Percentiles rank a stretch among this genome's conserved stretches.
Evolutionary conservation across 345 rosid species (phyloP).

Genomic region (Ailanthus altissimus): DNA sequence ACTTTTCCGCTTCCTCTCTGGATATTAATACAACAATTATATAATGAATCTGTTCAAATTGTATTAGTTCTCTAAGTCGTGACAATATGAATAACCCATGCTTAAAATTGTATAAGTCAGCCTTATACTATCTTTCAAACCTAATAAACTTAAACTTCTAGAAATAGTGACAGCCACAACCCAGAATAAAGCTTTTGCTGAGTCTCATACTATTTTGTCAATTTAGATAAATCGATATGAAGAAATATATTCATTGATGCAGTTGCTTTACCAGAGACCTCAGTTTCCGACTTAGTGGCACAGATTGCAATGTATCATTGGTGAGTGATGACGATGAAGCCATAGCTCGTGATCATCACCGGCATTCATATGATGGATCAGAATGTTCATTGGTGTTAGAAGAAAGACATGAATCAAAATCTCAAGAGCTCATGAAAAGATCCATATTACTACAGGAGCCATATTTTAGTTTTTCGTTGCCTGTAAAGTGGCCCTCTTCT

Average conservation of each 20-base stretch:
- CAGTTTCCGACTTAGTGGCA: slow-evolving; percentile 34
- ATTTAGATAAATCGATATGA: neutral
- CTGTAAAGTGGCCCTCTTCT: neutral
- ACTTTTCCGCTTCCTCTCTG: neutral
- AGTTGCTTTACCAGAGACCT: slow-evolving; percentile 37
- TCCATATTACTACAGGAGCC: slow-evolving; percentile 6
- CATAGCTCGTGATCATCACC: neutral
- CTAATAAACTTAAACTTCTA: neutral
- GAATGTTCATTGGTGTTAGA: slow-evolving; percentile 19
- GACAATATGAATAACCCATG: neutral
- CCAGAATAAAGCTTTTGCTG: neutral
- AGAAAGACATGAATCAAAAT: slow-evolving; percentile 23
- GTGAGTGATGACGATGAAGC: slow-evolving; percentile 31
- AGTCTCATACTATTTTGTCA: neutral
- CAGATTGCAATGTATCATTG: slow-evolving; percentile 31
- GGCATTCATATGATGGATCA: slow-evolving; percentile 6
- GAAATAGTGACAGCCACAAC: neutral
- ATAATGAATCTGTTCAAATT: neutral
- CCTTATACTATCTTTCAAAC: neutral
- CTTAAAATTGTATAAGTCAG: neutral
- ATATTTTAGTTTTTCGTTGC: neutral
- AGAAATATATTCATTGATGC: slow-evolving; percentile 7
- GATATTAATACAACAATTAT: neutral
- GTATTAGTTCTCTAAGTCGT: neutral
- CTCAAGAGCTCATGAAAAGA: slow-evolving; percentile 26